Evolutionary conservation across 306 rosid species (phyloP), one percentile per base, ranked within the genome.

Genomic region (Carpinus viminea): DNA sequence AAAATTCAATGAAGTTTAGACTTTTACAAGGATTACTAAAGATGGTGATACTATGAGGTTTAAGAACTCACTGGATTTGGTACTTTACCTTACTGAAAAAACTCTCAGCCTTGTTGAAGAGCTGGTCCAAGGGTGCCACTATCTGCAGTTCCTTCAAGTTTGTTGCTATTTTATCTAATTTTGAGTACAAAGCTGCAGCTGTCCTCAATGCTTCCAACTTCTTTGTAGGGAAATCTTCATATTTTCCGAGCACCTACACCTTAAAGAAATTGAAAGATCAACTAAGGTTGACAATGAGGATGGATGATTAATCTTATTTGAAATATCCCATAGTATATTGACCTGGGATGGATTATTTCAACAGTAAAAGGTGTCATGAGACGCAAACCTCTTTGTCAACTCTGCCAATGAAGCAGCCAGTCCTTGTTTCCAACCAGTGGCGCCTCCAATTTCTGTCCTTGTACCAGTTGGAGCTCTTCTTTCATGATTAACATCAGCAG

Each of bases 321-420:
- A 1, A n/a, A 55, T n/a, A n/a, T 9, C n/a, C n/a, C 61, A n/a
- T 17, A 59, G 65, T 24, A 59, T 59, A 21, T 59, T 51, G 21
- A 85, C 85, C 83, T 85, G 85, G 13, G 83, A 8, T 54, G 16
- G 2, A 17, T 55, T 16, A 5, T 69, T 52, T 56, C 48, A 70
- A 4, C 28, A 7, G 13, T 6, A 17, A 38, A 38, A 62, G 46
- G 26, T 48, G 46, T 31, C 36, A 11, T 16, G 55, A 65, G 60
- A 17, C 12, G 12, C 64, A 66, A 31, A 79, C 88, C 88, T 77
- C 61, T 68, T 78, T 16, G 81, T 72, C 80, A 85, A 81, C 76
- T 78, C 86, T 24, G 83, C 77, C 31, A 81, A 62, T 1, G 83
- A 85, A 57, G 79, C 88, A 34, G 79, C 86, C 88, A 81, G 79